Evolutionary conservation across 495 filamentous ascomycete genomes (phyloP), one percentile per base, ranked within the genome.

Genomic region (Aspergillus bertholletiae): DNA sequence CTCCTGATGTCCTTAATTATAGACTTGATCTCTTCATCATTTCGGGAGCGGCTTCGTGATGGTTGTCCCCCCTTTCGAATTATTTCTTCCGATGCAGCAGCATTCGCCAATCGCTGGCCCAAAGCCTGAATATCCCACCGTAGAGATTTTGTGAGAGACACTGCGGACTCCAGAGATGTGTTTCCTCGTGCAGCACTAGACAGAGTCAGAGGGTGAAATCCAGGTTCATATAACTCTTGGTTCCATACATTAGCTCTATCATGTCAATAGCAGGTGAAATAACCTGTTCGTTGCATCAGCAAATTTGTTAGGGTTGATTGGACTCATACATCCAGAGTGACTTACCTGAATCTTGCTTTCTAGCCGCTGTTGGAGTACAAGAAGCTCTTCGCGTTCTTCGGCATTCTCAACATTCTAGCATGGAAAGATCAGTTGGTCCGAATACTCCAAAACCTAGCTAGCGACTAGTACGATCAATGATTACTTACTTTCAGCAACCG

Each of bases 241-340:
- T 23, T 28, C 73, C 79, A 65, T 71, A 92, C 87, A 94, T 95
- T 58, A 97, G 77, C 66, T 96, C 91, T 51, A 97, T 94, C 78
- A 96, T 83, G 63, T 97, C 90, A 63, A 97, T 95, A 2, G 92
- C 88, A 5, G 92, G 92, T 21, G 90, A 90, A 37, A 97, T 86
- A 51, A 97, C 92, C 87, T 91, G 53, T 45, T 17, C 11, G 5
- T 49, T 21, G 17, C 8, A 21, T 60, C 20, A 60, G 54, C 15
- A 15, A 1, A 23, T 23, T 32, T 27, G 13, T 41, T 11, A 27
- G 28, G 9, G 2, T 8, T 40, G 52, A 22, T 17, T 17, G 20
- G 37, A 0, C 1, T 17, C 1, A 26, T 40, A 23, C 21, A 26
- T 2, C 34, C 35, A 23, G 43, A 28, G 28, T 9, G 5, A 69